phyloP scores from a whole-genome alignment of 495 filamentous ascomycete genomes.

The Schizothecium vesticola region DNA sequence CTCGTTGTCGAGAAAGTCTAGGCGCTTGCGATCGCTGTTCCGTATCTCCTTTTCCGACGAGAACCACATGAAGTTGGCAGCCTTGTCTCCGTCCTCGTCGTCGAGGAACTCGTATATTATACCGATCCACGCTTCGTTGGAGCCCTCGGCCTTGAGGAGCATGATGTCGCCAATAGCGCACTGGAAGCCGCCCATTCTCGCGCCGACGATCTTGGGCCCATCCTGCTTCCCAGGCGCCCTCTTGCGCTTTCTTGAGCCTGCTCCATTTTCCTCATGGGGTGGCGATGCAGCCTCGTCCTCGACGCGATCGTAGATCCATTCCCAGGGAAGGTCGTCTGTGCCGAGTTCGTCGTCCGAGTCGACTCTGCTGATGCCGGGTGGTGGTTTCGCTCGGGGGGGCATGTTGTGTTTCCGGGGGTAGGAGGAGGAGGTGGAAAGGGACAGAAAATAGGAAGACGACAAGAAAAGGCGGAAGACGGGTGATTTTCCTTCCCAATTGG shows the following conservation, averaged over 20 bases:
- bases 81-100: slow-evolving; percentile 59
- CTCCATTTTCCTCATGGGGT: slow-evolving; percentile 17
- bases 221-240: slow-evolving; percentile 16
- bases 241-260: slow-evolving; percentile 33
- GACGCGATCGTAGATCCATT: slow-evolving; percentile 70
- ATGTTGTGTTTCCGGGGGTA: slow-evolving; percentile 8
- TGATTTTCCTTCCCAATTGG: background rate
- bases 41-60: slow-evolving; percentile 83
- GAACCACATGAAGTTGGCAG: slow-evolving; percentile 83
- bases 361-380: slow-evolving; percentile 59
- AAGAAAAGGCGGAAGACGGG: background rate
- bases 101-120: slow-evolving; percentile 75
- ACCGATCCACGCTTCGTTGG: slow-evolving; percentile 82
- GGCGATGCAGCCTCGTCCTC: slow-evolving; percentile 12
- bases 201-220: slow-evolving; percentile 60
- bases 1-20: slow-evolving; percentile 81
- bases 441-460: background rate
- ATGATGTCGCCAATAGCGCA: slow-evolving; percentile 77
- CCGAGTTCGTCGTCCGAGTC: slow-evolving; percentile 92
- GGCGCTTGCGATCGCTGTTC: slow-evolving; percentile 73
- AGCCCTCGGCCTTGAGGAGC: slow-evolving; percentile 73
- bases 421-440: background rate
- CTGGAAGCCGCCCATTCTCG: slow-evolving; percentile 78
- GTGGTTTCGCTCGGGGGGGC: slow-evolving; percentile 4
- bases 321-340: slow-evolving; percentile 79